Percentiles rank a stretch among this genome's conserved stretches.
phyloP scores from a whole-genome alignment of 805 yeast genomes.

The Lipomyces anomalus region DNA sequence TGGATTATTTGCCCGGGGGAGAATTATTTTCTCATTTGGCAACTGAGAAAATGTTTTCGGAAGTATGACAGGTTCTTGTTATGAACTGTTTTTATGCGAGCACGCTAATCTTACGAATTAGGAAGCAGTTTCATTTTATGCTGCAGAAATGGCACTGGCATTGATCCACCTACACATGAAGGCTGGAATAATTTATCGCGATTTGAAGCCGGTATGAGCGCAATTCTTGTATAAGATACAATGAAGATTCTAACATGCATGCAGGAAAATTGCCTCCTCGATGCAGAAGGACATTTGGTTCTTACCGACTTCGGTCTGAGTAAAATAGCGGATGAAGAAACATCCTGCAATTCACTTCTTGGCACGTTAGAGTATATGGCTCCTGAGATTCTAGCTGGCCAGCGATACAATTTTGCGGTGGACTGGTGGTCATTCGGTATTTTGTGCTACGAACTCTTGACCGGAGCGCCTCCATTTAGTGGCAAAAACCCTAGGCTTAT shows the following conservation, averaged over 20 bases:
- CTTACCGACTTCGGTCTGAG: slow-evolving; percentile 80
- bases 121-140: slow-evolving; percentile 60
- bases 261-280: slow-evolving; percentile 81
- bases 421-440: slow-evolving; percentile 95
- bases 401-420: slow-evolving; percentile 68
- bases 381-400: slow-evolving; percentile 77
- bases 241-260: no score
- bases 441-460: slow-evolving; percentile 67
- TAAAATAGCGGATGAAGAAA: slow-evolving; percentile 39
- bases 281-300: slow-evolving; percentile 71
- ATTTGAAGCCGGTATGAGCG: slow-evolving; percentile 82
- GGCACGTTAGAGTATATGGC: slow-evolving; percentile 88
- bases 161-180: slow-evolving; percentile 61
- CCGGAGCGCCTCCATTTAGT: slow-evolving; percentile 85
- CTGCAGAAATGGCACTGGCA: slow-evolving; percentile 77
- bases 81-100: no score
- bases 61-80: no score
- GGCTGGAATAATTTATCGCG: slow-evolving; percentile 80
- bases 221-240: no score
- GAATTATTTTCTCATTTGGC: slow-evolving; percentile 67
- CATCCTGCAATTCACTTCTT: slow-evolving; percentile 51
- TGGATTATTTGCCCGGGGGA: slow-evolving; percentile 86
- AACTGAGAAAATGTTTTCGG: slow-evolving; percentile 43
- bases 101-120: no score
- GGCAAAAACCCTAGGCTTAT: slow-evolving; percentile 74